Evolutionary conservation across 768 basidiomycete genomes (phyloP), one percentile per base, ranked within the genome.

Genomic region (Phallus indusiatus): DNA sequence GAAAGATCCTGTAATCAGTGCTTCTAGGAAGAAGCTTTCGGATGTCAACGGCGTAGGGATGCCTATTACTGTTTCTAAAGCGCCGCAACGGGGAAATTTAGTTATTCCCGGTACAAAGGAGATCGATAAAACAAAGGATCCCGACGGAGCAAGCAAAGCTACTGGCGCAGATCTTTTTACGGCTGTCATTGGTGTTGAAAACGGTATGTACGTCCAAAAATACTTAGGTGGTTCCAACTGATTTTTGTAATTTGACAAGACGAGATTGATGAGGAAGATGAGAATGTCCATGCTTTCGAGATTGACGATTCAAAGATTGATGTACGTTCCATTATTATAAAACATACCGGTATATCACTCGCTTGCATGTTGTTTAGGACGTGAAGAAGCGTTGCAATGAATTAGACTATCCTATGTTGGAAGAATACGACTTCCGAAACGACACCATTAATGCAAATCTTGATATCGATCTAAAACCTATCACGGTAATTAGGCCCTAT

Each of bases 351-450:
- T 16, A 53, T 53, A 54, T 64, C 49, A 60, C 47, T 59, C 34
- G 36, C n/a, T 28, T 28, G 22, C 16, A 21, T 49, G 59, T 20
- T 61, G 10, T 52, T 12, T 63, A 95, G 92, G 90, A 90, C 64
- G 94, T 99, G 62, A 95, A 98, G 74, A 90, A 90, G 66, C 86
- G 93, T 37, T 98, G 96, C 69, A 94, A 94, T 67, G 95, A 96
- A 65, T 80, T 98, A 42, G 94, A 98, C 68, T 92, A 94, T 64
- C 96, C 96, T 8, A 96, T 97, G 85, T 78, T 99, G 48, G 96
- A 99, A 70, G 96, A 99, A 73, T 99, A 99, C 68, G 96, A 99
- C 71, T 99, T 98, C 78, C 80, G 94, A 47, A 95, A 98, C 68
- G 96, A 99, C 70, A 93, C 90, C 0, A 75, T 94, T 64, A 99